Base-by-base conservation (phyloP, 2,329 filamentous ascomycete genomes). In the Ophiostoma himal-ulmi region DNA sequence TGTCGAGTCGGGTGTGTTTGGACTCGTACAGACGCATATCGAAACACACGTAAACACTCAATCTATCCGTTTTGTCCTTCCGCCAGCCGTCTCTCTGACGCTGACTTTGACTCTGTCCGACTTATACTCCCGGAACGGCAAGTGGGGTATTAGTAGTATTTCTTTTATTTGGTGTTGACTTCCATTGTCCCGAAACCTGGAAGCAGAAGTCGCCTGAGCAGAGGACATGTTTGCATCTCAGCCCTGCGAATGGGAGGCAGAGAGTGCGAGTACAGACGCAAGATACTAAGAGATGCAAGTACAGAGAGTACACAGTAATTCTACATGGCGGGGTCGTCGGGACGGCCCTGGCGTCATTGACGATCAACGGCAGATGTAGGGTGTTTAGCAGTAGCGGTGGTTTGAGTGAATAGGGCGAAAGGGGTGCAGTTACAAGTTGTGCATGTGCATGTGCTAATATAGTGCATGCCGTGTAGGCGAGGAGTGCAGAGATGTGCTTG, bases 1-100 rank as follows among this genome's bases (percentile, higher is more conserved):
- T 57, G 44, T 48, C n/a, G 48, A 54, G 48, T 54, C 48, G 48
- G 48, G 48, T 54, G 48, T n/a, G n/a, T 57, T n/a, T 48, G 44
- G 7, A 14, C 52, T 57, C 52, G 52, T 48, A 39, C 37, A 39
- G 10, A 39, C 37, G 10, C 37, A 20, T 17, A 48, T 48, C 13
- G 11, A 48, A 11, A 11, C 7, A 48, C 44, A 48, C 44, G 44
- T 48, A 48, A 48, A 48, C 44, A 48, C 44, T 17, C 17, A 48
- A 48, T 48, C 44, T 48, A 13, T 44, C 17, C 20, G 17, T 3
- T 48, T 48, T 48, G 6, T 48, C 44, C 14, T 17, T 48, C 20
- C 48, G 48, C n/a, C 8, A 11, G 8, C n/a, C n/a, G 52, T 57
- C 14, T 44, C 39, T 57, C n/a, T 57, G 22, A 22, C 39, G 30